Evolutionary conservation across 495 filamentous ascomycete genomes (phyloP).

Genomic region (Podospora tetraspora): DNA sequence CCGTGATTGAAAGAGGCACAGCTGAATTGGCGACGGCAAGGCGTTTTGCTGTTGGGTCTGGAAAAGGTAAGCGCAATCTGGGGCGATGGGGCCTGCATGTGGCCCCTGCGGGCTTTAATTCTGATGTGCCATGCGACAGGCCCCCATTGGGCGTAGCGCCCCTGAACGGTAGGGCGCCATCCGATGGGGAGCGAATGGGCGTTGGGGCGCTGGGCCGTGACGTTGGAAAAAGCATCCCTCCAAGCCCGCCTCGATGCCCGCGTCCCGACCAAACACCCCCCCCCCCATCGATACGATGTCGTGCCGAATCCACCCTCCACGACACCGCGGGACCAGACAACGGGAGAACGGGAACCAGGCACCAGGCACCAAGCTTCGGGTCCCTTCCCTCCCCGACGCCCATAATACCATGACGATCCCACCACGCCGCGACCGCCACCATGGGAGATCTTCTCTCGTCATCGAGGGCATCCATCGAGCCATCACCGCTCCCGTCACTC

Average conservation of each 20-base stretch:
- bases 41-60: no score
- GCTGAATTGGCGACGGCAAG: neutral
- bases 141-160: constrained; percentile 9
- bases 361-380: neutral
- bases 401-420: neutral
- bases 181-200: constrained; percentile 4
- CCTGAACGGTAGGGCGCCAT: constrained; percentile 1
- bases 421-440: neutral
- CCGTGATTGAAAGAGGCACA: neutral
- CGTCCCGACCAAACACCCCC: neutral
- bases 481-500: constrained; percentile 14
- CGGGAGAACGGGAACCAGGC: neutral
- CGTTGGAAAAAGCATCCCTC: constrained; percentile 11
- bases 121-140: constrained; percentile 2
- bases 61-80: neutral
- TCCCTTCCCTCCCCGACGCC: neutral
- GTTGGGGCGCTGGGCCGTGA: neutral
- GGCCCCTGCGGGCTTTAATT: constrained; percentile 8
- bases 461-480: constrained; percentile 4
- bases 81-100: neutral
- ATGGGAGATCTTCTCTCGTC: neutral
- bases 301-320: neutral
- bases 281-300: constrained; percentile 8
- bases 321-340: neutral
- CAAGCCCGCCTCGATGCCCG: no score